Percentiles rank a stretch among this genome's conserved stretches.
Evolutionary conservation across 108 stramenopile species (phyloP).

Genomic region (Nitzschia sp.): DNA sequence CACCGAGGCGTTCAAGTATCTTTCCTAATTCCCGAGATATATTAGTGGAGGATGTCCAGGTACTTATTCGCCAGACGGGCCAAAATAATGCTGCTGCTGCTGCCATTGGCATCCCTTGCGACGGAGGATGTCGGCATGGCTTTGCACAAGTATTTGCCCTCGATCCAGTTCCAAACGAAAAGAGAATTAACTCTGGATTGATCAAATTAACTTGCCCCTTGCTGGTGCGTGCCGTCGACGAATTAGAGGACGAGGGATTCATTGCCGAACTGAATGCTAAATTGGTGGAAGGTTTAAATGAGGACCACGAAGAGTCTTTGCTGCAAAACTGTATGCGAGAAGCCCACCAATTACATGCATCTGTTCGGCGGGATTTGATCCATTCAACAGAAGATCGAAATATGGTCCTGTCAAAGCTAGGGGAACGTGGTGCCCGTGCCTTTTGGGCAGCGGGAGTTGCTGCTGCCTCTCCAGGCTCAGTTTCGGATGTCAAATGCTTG

Average conservation of each 20-base stretch:
- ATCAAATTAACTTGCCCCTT: constrained; percentile 46
- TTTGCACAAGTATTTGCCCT: constrained; percentile 44
- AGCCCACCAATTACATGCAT: constrained; percentile 35
- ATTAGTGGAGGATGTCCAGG: constrained; percentile 17
- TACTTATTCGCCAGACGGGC: constrained; percentile 32
- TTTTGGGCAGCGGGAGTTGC: constrained; percentile 42
- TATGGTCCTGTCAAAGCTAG: constrained; percentile 29
- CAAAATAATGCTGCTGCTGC: constrained; percentile 30
- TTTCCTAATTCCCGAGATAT: constrained; percentile 39
- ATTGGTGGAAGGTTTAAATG: background rate
- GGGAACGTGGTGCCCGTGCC: constrained; percentile 25
- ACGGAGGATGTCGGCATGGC: constrained; percentile 34
- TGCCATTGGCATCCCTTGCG: constrained; percentile 35
- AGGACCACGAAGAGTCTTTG: background rate
- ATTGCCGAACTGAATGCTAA: constrained; percentile 26
- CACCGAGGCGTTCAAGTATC: background rate
- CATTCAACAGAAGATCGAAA: background rate
- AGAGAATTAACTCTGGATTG: constrained; percentile 43
- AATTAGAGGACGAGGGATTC: constrained; percentile 44
- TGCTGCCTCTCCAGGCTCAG: constrained; percentile 25
- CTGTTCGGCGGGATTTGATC: constrained; percentile 18
- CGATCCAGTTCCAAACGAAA: constrained; percentile 32
- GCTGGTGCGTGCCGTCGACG: constrained; percentile 34
- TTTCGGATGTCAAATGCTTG: constrained; percentile 42
- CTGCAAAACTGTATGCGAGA: constrained; percentile 8